These are phyloP conservation scores for Hypoxylon sp. DNA, from an alignment of 2,329 filamentous ascomycete species.

Conservation along the genomic window DNA sequence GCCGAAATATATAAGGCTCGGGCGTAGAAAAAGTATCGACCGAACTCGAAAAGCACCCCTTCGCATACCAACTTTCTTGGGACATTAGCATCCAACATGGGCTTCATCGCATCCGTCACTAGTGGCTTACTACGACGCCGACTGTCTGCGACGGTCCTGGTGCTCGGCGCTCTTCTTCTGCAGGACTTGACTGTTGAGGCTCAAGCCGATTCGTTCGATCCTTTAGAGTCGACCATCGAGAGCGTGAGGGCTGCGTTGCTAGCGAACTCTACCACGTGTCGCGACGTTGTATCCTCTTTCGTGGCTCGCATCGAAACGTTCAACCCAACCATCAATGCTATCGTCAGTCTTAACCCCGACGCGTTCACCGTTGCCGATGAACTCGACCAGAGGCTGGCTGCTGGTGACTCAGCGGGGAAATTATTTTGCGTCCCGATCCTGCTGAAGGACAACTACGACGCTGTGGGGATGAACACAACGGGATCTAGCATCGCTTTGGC, in stretches of 20 bases:
- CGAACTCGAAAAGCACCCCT: conserved; percentile 8
- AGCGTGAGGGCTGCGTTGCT: conserved; percentile 67
- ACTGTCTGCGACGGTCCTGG: conserved; percentile 13
- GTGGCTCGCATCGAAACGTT: conserved; percentile 67
- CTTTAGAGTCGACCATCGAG: conserved; percentile 69
- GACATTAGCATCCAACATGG: conserved; percentile 30
- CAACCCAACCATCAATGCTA: conserved; percentile 68
- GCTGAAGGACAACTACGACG: conserved; percentile 74
- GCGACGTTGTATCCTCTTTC: conserved; percentile 65
- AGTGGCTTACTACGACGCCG: conserved; percentile 24
- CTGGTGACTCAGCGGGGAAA: conserved; percentile 61
- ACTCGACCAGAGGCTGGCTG: conserved; percentile 59
- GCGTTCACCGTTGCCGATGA: conserved; percentile 59
- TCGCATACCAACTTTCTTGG: conserved; percentile 3
- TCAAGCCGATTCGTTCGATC: conserved; percentile 56
- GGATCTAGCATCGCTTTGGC: conserved; percentile 64
- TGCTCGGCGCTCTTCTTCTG: conserved; percentile 24
- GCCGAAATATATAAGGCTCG: conserved; percentile 29
- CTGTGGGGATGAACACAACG: conserved; percentile 66
- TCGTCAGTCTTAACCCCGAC: conserved; percentile 64
- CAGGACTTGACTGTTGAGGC: conserved; percentile 15
- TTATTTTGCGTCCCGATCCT: conserved; percentile 72
- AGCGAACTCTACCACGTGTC: conserved; percentile 64
- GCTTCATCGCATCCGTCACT: conserved; percentile 9
- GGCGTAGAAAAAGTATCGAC: conserved; percentile 28